Evolutionary conservation across 306 rosid genomes (phyloP), one percentile per base, ranked within the genome.

Genomic region (Urtica urens): DNA sequence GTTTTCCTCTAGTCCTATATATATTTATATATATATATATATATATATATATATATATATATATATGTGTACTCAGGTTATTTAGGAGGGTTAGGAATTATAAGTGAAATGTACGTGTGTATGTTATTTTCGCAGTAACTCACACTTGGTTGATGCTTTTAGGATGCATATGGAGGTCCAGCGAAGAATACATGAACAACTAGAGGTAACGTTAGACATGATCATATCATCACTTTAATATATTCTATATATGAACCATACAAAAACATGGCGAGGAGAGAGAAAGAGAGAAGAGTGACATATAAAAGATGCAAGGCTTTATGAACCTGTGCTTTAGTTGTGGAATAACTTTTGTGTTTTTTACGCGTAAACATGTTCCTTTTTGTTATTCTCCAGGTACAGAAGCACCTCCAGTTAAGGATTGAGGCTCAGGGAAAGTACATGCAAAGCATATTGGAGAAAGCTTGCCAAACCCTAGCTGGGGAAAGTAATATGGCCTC

Each of bases 161-260:
- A 90, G 94, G 95, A 83, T 90, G 99, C 99, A 85, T 77, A 90
- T 90, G 75, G 99, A 90, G 85, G 99, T 90, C 82, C 99, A 90
- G 64, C 72, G 99, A 81, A 85, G 99, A 64, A 54, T 90, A 54
- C 94, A 85, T 56, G 99, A 90, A 53, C 99, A 90, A 67, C 68
- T 90, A 23, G 99, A 90, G 99, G 97, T 90, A 76, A 68, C 24
- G 16, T 1, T 11, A 5, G 4, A 27, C 19, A 15, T 38, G 46
- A 10, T 7, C 44, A 25, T 23, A 40, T 16, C 24, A 2, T 12
- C 10, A 15, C 18, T 14, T 38, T 22, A 14, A 52, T 23, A 37
- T 20, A 14, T 19, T 1, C 2, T 13, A 10, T 22, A 2, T 29
- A 25, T 14, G 16, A 15, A 23, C 24, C 5, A 38, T 39, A 7